Evolutionary conservation across 1,284 basidiomycete species (phyloP).

Genomic region (Sanghuangporus weigelae): DNA sequence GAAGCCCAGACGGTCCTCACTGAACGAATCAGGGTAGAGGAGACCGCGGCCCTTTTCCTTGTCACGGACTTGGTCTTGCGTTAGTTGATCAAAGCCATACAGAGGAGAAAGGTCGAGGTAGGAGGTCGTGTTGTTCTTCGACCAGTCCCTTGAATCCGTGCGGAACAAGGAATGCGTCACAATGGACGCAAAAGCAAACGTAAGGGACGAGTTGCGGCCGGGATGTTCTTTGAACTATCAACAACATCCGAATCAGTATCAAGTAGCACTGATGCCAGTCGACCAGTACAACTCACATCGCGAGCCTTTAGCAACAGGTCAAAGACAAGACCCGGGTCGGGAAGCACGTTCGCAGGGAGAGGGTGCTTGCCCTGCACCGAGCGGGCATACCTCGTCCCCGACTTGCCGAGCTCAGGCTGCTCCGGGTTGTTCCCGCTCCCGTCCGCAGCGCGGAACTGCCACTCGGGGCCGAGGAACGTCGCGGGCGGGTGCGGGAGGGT

Average conservation of each 20-base stretch:
- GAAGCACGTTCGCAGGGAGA: constrained; percentile 32
- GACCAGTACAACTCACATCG: constrained; percentile 23
- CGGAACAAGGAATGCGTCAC: constrained; percentile 44
- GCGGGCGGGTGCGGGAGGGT: constrained; percentile 47
- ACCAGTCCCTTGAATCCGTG: constrained; percentile 32
- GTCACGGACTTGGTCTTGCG: constrained; percentile 37
- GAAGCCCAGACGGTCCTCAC: constrained; percentile 43
- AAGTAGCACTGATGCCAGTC: background rate
- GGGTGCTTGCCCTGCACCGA: constrained; percentile 34
- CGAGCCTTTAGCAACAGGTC: constrained; percentile 40
- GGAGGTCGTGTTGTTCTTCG: constrained; percentile 49
- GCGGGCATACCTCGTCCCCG: constrained; percentile 40
- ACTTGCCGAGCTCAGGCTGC: constrained; percentile 37
- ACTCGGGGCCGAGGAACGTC: constrained; percentile 33
- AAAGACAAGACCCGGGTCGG: constrained; percentile 45
- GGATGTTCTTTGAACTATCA: constrained; percentile 30
- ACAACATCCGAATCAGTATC: background rate
- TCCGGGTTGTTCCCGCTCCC: constrained; percentile 38
- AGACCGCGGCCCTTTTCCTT: constrained; percentile 37
- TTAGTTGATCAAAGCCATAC: constrained; percentile 30
- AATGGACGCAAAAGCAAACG: constrained; percentile 43
- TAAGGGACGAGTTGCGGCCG: constrained; percentile 43
- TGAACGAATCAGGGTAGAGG: constrained; percentile 39
- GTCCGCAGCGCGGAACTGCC: constrained; percentile 34
- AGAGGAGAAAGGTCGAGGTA: constrained; percentile 44